Conservation (phyloP, 2,329 filamentous ascomycete genomes). For the Beauveria sp. region DNA sequence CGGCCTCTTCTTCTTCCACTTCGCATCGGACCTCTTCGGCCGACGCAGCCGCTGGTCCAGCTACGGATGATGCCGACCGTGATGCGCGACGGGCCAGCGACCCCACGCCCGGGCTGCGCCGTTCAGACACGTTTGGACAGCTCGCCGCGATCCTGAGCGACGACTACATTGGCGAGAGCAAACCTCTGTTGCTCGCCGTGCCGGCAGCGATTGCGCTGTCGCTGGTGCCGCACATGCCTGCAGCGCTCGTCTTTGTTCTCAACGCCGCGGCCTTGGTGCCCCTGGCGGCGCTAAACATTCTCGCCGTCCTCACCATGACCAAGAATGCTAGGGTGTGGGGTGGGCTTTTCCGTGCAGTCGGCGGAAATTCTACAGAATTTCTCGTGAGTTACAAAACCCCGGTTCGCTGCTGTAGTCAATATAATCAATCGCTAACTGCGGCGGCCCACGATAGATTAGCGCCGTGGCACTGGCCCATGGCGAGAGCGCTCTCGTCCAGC, state of each 20-base stretch:
- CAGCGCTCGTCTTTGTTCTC: conserved; percentile 9
- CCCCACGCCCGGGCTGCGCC: not conserved
- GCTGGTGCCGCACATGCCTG: not conserved
- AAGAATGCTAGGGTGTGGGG: conserved; percentile 8
- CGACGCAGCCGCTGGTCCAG: not conserved
- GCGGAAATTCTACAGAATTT: conserved; percentile 14
- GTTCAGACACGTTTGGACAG: conserved; percentile 11
- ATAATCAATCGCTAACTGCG: not conserved
- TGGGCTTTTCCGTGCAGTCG: conserved; percentile 11
- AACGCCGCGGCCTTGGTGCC: conserved; percentile 12
- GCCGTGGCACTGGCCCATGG: not conserved
- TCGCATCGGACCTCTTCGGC: not conserved
- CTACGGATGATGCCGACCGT: not conserved
- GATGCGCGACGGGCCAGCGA: not conserved
- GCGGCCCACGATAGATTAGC: not conserved
- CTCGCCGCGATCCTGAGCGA: conserved; percentile 11
- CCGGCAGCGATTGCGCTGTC: conserved; percentile 5
- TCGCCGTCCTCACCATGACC: conserved; percentile 10
- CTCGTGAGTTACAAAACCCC: not conserved
- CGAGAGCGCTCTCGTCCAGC: conserved; percentile 10
- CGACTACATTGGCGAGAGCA: conserved; percentile 13
- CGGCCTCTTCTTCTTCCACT: not conserved
- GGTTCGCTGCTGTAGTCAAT: no score
- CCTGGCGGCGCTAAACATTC: conserved; percentile 12
- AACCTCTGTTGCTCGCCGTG: conserved; percentile 11